phyloP scores from a whole-genome alignment of 768 basidiomycete genomes.

The Agrocybe pediades region DNA sequence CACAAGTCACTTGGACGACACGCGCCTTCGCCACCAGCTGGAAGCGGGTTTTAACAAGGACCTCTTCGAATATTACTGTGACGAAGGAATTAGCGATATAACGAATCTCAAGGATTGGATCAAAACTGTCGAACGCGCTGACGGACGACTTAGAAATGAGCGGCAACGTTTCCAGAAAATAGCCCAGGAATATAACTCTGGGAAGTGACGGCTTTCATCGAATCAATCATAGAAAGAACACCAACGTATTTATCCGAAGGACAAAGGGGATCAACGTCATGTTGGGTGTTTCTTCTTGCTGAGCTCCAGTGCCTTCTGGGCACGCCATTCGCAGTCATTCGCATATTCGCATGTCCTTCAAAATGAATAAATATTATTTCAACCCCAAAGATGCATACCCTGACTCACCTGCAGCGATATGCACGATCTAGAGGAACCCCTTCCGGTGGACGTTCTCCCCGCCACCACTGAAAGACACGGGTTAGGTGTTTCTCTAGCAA shows the following conservation, averaged over 20 bases:
- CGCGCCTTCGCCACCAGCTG: too few species aligned
- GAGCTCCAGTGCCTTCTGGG: slow-evolving; percentile 47
- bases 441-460: slow-evolving; percentile 62
- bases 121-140: too few species aligned
- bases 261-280: neutral
- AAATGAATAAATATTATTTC: neutral
- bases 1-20: too few species aligned
- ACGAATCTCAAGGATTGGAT: too few species aligned
- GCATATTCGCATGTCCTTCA: slow-evolving; percentile 72
- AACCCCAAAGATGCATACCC: neutral
- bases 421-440: slow-evolving; percentile 68
- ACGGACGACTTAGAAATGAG: too few species aligned
- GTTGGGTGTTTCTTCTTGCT: slow-evolving; percentile 10
- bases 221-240: neutral
- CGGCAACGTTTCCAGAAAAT: too few species aligned
- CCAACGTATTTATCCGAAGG: neutral
- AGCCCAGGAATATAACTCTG: too few species aligned
- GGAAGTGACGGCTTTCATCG: neutral
- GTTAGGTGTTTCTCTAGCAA: slow-evolving; percentile 56
- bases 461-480: slow-evolving; percentile 74
- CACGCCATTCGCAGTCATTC: slow-evolving; percentile 81
- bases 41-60: too few species aligned
- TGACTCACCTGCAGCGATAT: slow-evolving; percentile 66
- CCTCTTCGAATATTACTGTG: too few species aligned
- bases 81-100: too few species aligned